Evolutionary conservation across 1,284 basidiomycete genomes (phyloP).

Genomic region (Fomitopsis betulina): DNA sequence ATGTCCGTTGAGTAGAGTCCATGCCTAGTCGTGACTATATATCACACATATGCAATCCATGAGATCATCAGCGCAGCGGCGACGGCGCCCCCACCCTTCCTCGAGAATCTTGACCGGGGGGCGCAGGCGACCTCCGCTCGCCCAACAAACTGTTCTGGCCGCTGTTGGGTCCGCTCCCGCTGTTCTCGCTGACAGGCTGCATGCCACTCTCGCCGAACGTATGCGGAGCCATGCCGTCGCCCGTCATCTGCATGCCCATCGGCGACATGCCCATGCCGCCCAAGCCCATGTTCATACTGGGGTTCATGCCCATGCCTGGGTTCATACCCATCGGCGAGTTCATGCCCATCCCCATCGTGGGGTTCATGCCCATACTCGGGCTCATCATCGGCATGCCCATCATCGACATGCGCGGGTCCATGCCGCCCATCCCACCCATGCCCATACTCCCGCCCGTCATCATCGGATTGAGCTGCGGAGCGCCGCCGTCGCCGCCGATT

Average conservation of each 20-base stretch:
- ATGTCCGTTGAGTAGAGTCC: background rate
- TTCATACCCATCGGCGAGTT: slow-evolving; percentile 17
- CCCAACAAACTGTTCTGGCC: background rate
- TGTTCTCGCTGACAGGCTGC: slow-evolving; percentile 11
- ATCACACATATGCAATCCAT: background rate
- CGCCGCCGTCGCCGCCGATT: slow-evolving; percentile 47
- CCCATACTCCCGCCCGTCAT: slow-evolving; percentile 46
- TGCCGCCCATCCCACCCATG: slow-evolving; percentile 30
- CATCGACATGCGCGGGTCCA: slow-evolving; percentile 49
- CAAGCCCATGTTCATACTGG: slow-evolving; percentile 18
- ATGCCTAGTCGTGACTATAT: slow-evolving; percentile 1
- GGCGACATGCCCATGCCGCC: slow-evolving; percentile 30
- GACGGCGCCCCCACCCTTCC: background rate
- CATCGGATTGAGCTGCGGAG: slow-evolving; percentile 43
- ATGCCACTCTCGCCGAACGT: slow-evolving; percentile 14
- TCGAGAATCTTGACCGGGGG: background rate
- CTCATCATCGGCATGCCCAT: slow-evolving; percentile 38
- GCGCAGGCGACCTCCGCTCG: background rate
- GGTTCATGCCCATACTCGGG: slow-evolving; percentile 21
- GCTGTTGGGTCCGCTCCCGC: background rate
- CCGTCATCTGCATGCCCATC: slow-evolving; percentile 14
- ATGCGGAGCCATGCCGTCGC: slow-evolving; percentile 17
- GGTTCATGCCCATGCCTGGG: slow-evolving; percentile 26
- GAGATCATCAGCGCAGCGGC: background rate
- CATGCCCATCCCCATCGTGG: slow-evolving; percentile 18